A percentile compares a stretch with the other conserved stretches of the same genome.
These are phyloP conservation scores for Cystofilobasidium capitatum DNA, from an alignment of 768 basidiomycete genomes.

Conservation along the genomic window DNA sequence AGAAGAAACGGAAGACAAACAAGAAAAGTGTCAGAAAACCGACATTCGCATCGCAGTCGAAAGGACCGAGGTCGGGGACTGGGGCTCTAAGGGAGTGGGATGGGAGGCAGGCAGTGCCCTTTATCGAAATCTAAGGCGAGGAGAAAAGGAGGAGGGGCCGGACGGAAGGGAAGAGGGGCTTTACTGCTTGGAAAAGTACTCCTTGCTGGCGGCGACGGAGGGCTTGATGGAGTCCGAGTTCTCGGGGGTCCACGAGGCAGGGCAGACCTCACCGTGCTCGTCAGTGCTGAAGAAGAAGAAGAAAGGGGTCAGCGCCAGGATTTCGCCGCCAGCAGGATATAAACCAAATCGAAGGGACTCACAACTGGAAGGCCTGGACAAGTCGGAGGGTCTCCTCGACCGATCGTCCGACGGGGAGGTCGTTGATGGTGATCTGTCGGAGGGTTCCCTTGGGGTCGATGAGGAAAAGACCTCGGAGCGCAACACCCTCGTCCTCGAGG, in stretches of 20 bases:
- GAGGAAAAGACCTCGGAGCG: constrained; percentile 55
- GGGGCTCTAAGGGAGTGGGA: background rate
- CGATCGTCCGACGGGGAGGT: constrained; percentile 87
- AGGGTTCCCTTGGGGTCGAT: constrained; percentile 33
- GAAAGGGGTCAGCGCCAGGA: background rate
- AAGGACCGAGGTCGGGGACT: background rate
- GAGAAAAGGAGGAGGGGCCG: background rate
- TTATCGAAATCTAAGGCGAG: background rate
- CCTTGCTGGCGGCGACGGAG: constrained; percentile 44
- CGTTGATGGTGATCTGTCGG: constrained; percentile 64
- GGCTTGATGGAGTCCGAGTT: constrained; percentile 65
- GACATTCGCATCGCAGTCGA: background rate
- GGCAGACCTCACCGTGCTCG: constrained; percentile 84
- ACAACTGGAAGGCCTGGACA: constrained; percentile 86
- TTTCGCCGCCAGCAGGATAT: background rate
- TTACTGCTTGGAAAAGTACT: constrained; percentile 7
- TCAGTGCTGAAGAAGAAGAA: constrained; percentile 41
- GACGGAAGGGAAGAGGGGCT: background rate
- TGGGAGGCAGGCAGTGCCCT: no score
- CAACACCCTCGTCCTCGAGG: constrained; percentile 76
- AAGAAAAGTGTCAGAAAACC: background rate
- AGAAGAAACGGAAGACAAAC: no score
- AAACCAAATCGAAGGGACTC: constrained; percentile 43
- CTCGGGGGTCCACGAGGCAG: constrained; percentile 70
- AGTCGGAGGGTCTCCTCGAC: constrained; percentile 87